Evolutionary conservation across 768 basidiomycete species (phyloP), one percentile per base, ranked within the genome.

Genomic region (Lentinus brumalis): DNA sequence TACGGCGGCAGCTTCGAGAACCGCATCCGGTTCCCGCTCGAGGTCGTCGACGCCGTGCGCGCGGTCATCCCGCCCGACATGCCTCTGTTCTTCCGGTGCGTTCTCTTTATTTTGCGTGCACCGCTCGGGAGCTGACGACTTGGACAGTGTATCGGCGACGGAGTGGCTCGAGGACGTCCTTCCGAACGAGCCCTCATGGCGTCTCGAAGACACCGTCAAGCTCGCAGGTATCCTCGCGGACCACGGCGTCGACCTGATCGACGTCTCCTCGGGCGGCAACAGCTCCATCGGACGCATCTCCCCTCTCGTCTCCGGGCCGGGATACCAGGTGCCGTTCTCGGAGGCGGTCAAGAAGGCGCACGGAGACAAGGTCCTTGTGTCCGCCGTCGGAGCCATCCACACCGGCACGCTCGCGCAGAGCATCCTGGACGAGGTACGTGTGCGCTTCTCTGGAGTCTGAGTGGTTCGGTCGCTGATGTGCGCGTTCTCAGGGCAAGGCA

Each of bases 171-270:
- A 86, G 63, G 78, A 82, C 55, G 75, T 77, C 6, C 72, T 81
- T 3, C 83, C 85, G 0, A 73, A 87, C 58, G 83, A 87, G 62
- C 79, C 80, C 12, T 83, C 83, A 5, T 91, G 91, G 90, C 80
- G 81, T 12, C 60, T 81, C 1, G 84, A 88, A 67, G 91, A 92
- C 68, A 89, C 86, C 2, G 82, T 81, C 30, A 74, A 78, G 39
- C 75, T 92, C 26, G 83, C 85, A 4, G 72, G 76, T 15, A 79
- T 85, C 62, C 79, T 92, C n/a, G 77, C 76, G 21, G 78, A 82
- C 18, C 79, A 84, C 45, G 89, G 89, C 6, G 80, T 92, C 54
- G 92, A 92, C 71, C 76, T 93, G 39, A 72, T 93, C 49, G 91
- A 93, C 63, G 81, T 89, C 38, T 88, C 86, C 5, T 78, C 80